Evolutionary conservation across 305 asterid genomes (phyloP), one percentile per base, ranked within the genome.

Genomic region (Solanum chacoense): DNA sequence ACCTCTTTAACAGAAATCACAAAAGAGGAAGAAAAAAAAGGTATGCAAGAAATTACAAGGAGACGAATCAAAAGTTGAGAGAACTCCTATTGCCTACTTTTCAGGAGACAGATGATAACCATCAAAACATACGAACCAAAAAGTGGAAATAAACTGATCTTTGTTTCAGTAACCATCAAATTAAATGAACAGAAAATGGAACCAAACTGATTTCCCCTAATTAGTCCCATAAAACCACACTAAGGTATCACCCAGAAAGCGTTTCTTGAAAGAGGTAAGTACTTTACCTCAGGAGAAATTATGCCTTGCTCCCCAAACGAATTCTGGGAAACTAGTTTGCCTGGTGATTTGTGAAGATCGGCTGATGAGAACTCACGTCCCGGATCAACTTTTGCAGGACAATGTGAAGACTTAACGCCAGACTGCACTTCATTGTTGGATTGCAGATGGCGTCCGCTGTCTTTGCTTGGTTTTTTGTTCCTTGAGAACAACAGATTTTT

Each of bases 401-500:
- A 88, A 40, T 40, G 67, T 14, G 88, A 88, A 40, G 81, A 74
- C 85, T 75, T 85, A 67, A 42, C 91, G 11, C 63, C 38, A 87
- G 92, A 89, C 87, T 35, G 91, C 55, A 90, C 67, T 72, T 90
- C 96, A 87, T 90, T 92, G 90, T 89, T 93, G 89, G 95, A 89
- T 90, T 92, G 94, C 87, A 74, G 94, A 84, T 87, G 89, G 88
- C 83, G 24, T 88, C 67, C 90, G 88, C 89, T 92, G 94, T 85
- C 96, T 93, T 95, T 93, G 87, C 90, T 88, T 73, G 88, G 31
- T 90, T 91, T 97, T 91, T 94, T 97, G 92, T 87, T 94, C 93
- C 94, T 93, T 35, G 95, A 94, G 93, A 95, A 96, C 89, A 97
- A 94, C 91, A 97, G 91, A 91, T 94, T 95, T 16, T 90, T 96